Evolutionary conservation across 768 basidiomycete species (phyloP), one percentile per base, ranked within the genome.

Genomic region (Hypholoma fasciculare): DNA sequence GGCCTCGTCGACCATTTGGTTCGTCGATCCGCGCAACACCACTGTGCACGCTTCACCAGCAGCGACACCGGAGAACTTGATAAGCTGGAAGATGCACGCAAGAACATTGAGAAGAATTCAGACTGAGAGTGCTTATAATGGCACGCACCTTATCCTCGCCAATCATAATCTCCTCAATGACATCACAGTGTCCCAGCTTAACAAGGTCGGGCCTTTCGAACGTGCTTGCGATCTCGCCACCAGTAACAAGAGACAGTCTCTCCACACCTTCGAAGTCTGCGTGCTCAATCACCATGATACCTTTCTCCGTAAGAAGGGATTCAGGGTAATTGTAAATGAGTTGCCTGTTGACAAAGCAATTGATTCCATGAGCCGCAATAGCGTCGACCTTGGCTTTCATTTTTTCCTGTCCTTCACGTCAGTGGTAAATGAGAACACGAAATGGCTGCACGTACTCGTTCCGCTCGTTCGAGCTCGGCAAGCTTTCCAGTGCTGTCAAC

Each of bases 241-340:
- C 97, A 12, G 96, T 98, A 34, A 99, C 97, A 4, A 99, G 83
- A 2, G 95, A 94, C 48, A 99, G 70, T 17, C 97, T 83, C 72
- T 99, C 97, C 12, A 99, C 97, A 57, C 97, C 97, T 72, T 99
- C 97, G 66, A 99, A 98, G 69, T 99, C 97, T 13, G 96, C 97
- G 67, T 99, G 97, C 69, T 98, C 97, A 63, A 98, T 98, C 44
- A 87, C 88, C 87, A 98, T 78, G 74, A 98, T 94, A 55, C 97
- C 96, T 60, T 88, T 88, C 70, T 98, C 97, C 2, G 96, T 82
- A n/a, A 99, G 82, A 0, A 99, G 78, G 1, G 90, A 92, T 72
- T 99, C 97, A 43, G 97, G 97, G 71, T 98, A 98, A 82, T 99
- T 98, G 86, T 98, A 99, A 76, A 99, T 93, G 46, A 99, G 82